These are phyloP conservation scores for Exophiala dermatitidis DNA, from an alignment of 2,329 filamentous ascomycete genomes.

Conservation along the genomic window DNA sequence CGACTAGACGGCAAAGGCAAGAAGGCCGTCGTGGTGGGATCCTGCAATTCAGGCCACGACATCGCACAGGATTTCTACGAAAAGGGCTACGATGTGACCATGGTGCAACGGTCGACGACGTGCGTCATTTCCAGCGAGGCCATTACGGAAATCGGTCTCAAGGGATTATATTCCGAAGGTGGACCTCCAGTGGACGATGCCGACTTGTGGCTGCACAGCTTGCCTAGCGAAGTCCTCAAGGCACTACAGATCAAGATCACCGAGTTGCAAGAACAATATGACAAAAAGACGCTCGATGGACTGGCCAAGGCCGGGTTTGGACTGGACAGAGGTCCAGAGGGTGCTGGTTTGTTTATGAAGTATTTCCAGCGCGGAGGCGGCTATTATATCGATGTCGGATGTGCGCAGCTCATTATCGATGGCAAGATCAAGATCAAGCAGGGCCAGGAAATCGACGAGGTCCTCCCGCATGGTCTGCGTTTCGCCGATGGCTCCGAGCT, in stretches of 20 bases:
- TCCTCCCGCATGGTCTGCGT: slow-evolving; percentile 44
- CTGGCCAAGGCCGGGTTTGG: slow-evolving; percentile 55
- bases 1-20: slow-evolving; percentile 44
- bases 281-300: slow-evolving; percentile 29
- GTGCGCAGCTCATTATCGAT: slow-evolving; percentile 54
- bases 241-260: slow-evolving; percentile 41
- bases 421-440: slow-evolving; percentile 60
- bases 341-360: slow-evolving; percentile 52
- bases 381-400: slow-evolving; percentile 65
- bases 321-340: slow-evolving; percentile 52
- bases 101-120: slow-evolving; percentile 62
- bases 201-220: slow-evolving; percentile 53
- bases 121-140: slow-evolving; percentile 54
- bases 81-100: slow-evolving; percentile 60
- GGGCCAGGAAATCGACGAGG: slow-evolving; percentile 50
- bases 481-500: slow-evolving; percentile 54
- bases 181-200: slow-evolving; percentile 57
- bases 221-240: slow-evolving; percentile 56
- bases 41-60: slow-evolving; percentile 54
- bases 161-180: slow-evolving; percentile 43
- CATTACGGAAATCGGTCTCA: slow-evolving; percentile 48
- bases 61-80: slow-evolving; percentile 62
- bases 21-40: slow-evolving; percentile 59
- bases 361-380: slow-evolving; percentile 61
- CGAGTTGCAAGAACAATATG: slow-evolving; percentile 9